phyloP scores from a whole-genome alignment of 768 basidiomycete genomes.

The Agrocybe praecox region DNA sequence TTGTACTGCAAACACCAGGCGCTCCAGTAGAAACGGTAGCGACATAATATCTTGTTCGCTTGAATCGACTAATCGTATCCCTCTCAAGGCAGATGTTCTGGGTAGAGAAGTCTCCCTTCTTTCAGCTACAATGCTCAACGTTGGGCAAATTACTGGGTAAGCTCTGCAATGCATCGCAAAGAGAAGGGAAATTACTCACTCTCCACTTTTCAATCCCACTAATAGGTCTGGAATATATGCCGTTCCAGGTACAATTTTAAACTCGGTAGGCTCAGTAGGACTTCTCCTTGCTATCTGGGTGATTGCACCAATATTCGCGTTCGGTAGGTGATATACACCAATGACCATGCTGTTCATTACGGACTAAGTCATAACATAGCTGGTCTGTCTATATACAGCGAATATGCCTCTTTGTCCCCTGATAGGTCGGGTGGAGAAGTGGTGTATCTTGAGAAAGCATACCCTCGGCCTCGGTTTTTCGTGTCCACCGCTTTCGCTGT shows the following conservation, averaged over 20 bases:
- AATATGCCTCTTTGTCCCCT: slow-evolving; percentile 51
- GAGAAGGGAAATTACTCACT: background rate
- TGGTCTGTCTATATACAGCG: slow-evolving; percentile 40
- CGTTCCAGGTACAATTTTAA: slow-evolving; percentile 33
- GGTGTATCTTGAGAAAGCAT: slow-evolving; percentile 49
- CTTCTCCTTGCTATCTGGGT: slow-evolving; percentile 33
- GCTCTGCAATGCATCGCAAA: background rate
- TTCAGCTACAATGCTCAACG: slow-evolving; percentile 37
- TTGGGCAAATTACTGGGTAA: slow-evolving; percentile 37
- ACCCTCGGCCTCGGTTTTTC: slow-evolving; percentile 43
- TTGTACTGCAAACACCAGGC: slow-evolving; percentile 1
- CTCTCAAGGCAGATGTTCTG: slow-evolving; percentile 27
- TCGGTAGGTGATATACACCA: slow-evolving; percentile 21
- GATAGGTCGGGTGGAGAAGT: slow-evolving; percentile 51
- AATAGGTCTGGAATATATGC: slow-evolving; percentile 39
- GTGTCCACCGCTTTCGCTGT: slow-evolving; percentile 47
- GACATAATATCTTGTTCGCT: background rate
- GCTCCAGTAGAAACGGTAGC: slow-evolving; percentile 31
- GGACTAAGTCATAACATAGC: slow-evolving; percentile 19
- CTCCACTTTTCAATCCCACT: too few relatives aligned
- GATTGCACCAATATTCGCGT: slow-evolving; percentile 33
- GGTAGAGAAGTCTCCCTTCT: slow-evolving; percentile 34
- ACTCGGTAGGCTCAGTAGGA: slow-evolving; percentile 38
- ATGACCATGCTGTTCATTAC: background rate
- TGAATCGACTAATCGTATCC: background rate